These are phyloP conservation scores for Sordaria brevicollis DNA, from an alignment of 495 filamentous ascomycete genomes.

Conservation along the genomic window DNA sequence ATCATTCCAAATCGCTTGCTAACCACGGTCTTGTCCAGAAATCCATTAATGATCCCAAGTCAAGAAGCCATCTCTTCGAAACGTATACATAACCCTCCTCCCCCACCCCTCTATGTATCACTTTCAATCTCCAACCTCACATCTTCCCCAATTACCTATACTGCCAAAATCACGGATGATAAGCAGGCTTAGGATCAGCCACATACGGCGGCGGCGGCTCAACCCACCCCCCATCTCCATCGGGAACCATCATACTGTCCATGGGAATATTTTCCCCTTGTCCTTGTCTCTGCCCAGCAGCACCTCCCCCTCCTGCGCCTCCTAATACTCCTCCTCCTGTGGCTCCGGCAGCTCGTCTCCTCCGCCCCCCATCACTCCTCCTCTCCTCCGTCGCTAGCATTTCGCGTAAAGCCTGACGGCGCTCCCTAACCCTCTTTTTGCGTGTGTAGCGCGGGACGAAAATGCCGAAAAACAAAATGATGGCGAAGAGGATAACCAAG, in stretches of 20 bases:
- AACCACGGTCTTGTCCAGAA: too few relatives aligned
- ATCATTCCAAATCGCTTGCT: too few relatives aligned
- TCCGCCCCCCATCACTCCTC: too few relatives aligned
- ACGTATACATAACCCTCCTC: background rate
- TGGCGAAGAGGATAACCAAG: background rate
- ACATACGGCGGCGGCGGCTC: background rate
- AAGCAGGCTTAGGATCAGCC: background rate
- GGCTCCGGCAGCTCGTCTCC: too few relatives aligned
- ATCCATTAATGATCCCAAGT: too few relatives aligned
- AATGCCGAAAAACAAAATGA: background rate
- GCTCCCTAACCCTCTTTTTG: background rate
- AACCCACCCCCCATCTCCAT: background rate
- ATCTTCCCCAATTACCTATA: background rate
- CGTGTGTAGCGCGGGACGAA: background rate
- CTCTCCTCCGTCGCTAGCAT: background rate
- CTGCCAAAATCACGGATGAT: background rate
- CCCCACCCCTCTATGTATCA: background rate
- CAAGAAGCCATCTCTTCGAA: too few relatives aligned
- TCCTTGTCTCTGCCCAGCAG: background rate
- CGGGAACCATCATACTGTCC: background rate
- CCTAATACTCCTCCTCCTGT: too few relatives aligned
- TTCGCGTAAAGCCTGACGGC: background rate
- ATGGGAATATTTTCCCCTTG: background rate
- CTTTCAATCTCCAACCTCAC: too few relatives aligned
- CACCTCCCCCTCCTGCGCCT: too few relatives aligned